A percentile compares a stretch with the other conserved stretches of the same genome.
Evolutionary conservation across 2,329 filamentous ascomycete genomes (phyloP).

Genomic region (Coniochaeta ligniaria): DNA sequence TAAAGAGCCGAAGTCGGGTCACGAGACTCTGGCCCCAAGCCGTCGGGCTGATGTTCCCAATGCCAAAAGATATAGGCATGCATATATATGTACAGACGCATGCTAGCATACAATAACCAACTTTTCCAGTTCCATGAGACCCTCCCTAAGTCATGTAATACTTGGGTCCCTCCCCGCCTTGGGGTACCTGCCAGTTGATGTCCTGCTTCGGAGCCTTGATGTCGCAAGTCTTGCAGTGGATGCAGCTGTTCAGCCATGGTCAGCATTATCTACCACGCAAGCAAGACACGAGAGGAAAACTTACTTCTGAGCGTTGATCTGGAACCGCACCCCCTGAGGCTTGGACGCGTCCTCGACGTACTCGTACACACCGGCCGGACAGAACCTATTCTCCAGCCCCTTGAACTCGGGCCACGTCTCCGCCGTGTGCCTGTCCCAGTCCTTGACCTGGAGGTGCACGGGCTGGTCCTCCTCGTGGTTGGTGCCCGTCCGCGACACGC

Average conservation of each 20-base stretch:
- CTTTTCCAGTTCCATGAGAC: neutral
- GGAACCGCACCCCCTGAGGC: slow-evolving; percentile 83
- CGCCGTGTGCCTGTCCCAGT: slow-evolving; percentile 86
- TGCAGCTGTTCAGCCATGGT: slow-evolving; percentile 58
- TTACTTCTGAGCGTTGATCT: slow-evolving; percentile 97
- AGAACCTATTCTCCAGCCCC: slow-evolving; percentile 93
- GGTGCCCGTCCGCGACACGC: slow-evolving; percentile 88
- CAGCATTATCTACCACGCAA: slow-evolving; percentile 13
- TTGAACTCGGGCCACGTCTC: slow-evolving; percentile 81
- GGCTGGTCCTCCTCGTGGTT: slow-evolving; percentile 99
- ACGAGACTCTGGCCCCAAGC: neutral
- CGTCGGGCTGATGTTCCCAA: neutral
- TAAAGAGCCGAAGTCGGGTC: neutral
- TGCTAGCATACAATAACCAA: neutral
- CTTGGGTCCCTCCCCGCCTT: slow-evolving; percentile 75
- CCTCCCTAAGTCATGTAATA: slow-evolving; percentile 56
- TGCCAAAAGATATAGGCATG: no score
- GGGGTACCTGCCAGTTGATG: slow-evolving; percentile 94
- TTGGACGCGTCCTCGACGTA: slow-evolving; percentile 91
- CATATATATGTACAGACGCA: neutral
- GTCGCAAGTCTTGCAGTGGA: slow-evolving; percentile 99
- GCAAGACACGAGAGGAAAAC: slow-evolving; percentile 21
- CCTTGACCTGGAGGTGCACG: slow-evolving; percentile 87
- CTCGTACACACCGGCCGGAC: slow-evolving; percentile 94
- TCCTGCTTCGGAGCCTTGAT: slow-evolving; percentile 97